Evolutionary conservation across 1,284 basidiomycete genomes (phyloP), one percentile per base, ranked within the genome.

Genomic region (Pseudozyma pruni): DNA sequence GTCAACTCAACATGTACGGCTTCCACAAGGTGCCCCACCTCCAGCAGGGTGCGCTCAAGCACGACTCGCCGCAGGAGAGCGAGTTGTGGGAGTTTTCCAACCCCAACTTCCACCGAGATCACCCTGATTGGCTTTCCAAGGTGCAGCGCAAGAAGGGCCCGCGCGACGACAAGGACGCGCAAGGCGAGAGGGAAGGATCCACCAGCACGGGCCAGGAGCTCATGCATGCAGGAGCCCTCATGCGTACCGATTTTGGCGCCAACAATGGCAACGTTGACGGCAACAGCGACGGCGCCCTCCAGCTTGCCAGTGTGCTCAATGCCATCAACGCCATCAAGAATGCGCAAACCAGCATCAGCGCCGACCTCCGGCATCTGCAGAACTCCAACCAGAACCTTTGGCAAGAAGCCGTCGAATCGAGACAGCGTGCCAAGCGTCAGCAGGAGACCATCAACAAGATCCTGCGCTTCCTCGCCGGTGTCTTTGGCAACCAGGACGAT

Each of bases 401-500:
- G 94, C 89, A 93, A 78, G 94, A 98, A 78, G 90, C 93, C 0
- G 85, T 94, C 71, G 86, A 89, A 34, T 89, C 91, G 4, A 85
- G 91, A 9, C 88, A 90, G 72, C 87, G 90, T 57, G 90, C 94
- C 78, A 89, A 92, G 78, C 92, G 92, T 77, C 93, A 96, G 74
- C 91, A 96, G 78, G 94, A 98, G 82, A 97, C 93, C n/a, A 94
- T 98, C 80, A 94, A 96, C 80, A 87, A 92, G 57, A 97, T 98
- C 67, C 86, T 98, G 66, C 90, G 93, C 61, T 98, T 98, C 84
- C 85, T 98, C 46, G 94, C 93, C 17, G 90, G 93, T 25, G 90
- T 97, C 2, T 98, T 98, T 84, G 93, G 93, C 3, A 86, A 86
- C 40, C 85, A 86, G 46, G 83, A 85, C 8, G 71, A 73, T 16